A percentile compares a stretch with the other conserved stretches of the same genome.
phyloP scores from a whole-genome alignment of 2,329 filamentous ascomycete species.

The Cladosporium sp. region DNA sequence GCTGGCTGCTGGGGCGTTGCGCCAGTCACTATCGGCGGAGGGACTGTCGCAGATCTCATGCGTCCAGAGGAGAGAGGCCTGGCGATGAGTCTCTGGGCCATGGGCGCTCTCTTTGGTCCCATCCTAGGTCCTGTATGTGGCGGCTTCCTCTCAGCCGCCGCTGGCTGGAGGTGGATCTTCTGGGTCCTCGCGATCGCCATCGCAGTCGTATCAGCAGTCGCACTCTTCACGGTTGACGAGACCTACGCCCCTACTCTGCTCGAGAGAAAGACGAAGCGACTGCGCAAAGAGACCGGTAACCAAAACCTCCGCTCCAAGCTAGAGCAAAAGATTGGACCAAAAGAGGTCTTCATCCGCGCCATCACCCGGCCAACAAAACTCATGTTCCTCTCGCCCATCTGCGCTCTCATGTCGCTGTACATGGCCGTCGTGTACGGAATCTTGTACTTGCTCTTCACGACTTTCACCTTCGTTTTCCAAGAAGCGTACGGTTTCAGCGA shows the following conservation, averaged over 20 bases:
- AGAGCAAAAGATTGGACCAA: constrained; percentile 34
- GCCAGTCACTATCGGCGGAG: constrained; percentile 46
- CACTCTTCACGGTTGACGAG: constrained; percentile 47
- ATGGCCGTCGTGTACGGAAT: constrained; percentile 45
- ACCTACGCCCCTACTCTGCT: constrained; percentile 45
- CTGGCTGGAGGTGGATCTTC: constrained; percentile 28
- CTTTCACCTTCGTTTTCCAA: constrained; percentile 48
- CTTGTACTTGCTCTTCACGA: constrained; percentile 50
- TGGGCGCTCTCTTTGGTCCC: constrained; percentile 25
- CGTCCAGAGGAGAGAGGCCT: constrained; percentile 24
- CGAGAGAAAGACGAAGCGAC: constrained; percentile 44
- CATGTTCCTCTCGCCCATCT: constrained; percentile 43
- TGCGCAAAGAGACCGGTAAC: constrained; percentile 43
- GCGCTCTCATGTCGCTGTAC: constrained; percentile 42
- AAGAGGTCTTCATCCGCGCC: constrained; percentile 40
- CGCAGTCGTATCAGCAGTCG: constrained; percentile 40
- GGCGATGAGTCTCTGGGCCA: constrained; percentile 23
- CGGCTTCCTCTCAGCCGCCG: constrained; percentile 23
- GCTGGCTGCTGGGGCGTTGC: constrained; percentile 48
- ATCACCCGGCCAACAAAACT: constrained; percentile 35
- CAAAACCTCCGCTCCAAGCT: constrained; percentile 30
- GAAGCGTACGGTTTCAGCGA: constrained; percentile 42
- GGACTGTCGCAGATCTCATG: constrained; percentile 25
- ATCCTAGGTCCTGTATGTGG: constrained; percentile 24
- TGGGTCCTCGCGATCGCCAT: constrained; percentile 37